Percentiles rank a stretch among this genome's conserved stretches.
Evolutionary conservation across 148 eudicot genomes (phyloP).

Genomic region (Pouteria glomerata): DNA sequence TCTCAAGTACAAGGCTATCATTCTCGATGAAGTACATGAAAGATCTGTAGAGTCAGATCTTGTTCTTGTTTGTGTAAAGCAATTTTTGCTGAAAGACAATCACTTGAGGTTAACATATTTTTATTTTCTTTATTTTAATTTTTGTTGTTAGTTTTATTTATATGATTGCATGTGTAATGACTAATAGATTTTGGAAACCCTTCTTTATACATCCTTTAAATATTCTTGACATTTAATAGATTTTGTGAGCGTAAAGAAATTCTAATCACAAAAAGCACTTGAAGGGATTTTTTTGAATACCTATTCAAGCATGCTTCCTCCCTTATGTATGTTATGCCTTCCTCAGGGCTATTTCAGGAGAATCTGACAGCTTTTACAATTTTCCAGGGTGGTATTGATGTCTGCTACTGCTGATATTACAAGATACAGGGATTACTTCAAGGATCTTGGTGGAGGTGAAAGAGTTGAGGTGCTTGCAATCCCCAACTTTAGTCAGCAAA

Average conservation of each 20-base stretch:
- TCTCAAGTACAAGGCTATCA: constrained; percentile 84
- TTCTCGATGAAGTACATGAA: constrained; percentile 98
- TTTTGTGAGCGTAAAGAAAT: no score
- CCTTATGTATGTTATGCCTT: background rate
- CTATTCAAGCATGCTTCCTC: no score
- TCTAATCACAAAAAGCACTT: no score
- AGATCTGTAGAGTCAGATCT: constrained; percentile 98
- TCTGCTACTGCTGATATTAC: constrained; percentile 95
- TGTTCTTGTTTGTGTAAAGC: constrained; percentile 92
- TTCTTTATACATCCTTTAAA: no score
- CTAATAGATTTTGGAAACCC: no score
- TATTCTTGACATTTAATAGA: no score
- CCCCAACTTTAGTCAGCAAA: constrained; percentile 57
- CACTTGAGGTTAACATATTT: constrained; percentile 56
- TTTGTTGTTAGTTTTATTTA: background rate
- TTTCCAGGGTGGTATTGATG: constrained; percentile 90
- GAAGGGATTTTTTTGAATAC: no score
- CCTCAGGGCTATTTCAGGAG: background rate
- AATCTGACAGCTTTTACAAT: constrained; percentile 7
- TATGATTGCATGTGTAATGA: no score
- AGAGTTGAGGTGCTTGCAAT: constrained; percentile 91
- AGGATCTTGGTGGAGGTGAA: constrained; percentile 82
- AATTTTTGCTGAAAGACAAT: constrained; percentile 62
- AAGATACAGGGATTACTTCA: constrained; percentile 80
- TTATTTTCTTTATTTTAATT: background rate